Base-by-base conservation (phyloP, 768 basidiomycete genomes). In the Rhodotorula babjevae region DNA sequence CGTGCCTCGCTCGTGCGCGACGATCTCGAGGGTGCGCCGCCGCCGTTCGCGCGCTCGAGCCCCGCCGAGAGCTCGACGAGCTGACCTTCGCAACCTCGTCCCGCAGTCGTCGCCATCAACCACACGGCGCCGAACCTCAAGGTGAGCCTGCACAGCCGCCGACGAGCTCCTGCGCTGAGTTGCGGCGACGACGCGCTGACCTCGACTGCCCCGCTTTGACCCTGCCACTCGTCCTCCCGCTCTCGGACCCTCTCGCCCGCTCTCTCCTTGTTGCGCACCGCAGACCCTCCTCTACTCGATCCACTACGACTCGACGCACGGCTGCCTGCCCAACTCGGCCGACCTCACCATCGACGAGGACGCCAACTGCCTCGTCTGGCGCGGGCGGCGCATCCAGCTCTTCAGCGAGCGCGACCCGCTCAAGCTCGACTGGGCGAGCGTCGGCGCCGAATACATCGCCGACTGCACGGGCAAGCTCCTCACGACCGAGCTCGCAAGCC, bases 271-370 rank as follows among this genome's bases (percentile, higher is more conserved):
- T 7, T 14, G 42, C 47, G 5, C 18, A 10, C 21, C 11, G 23
- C 53, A 29, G n/a, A 55, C 53, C 7, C 78, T 81, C 40, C 71
- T 82, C 57, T 79, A 76, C 58, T 78, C 77, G 3, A 80, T 81
- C 64, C 74, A 72, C n/a, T 80, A 79, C 70, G 81, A 82, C 71
- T 79, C 79, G 23, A 82, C 81, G 21, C 81, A 82, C 64, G 81
- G 81, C 15, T 66, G 65, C 4, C 78, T 73, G 46, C 50, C 61
- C 29, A 65, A 77, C 50, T 75, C 76, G 0, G 42, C 58, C 40
- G 75, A 79, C 15, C 67, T 82, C 31, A 64, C 74, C 42, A 65
- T 80, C 71, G 65, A 52, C 40, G 65, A 57, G 27, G 40, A 40
- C 10, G 42, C 63, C 57, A 47, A 31, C 31, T 31, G 44, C 12